phyloP scores from a whole-genome alignment of 23 red algal genomes.

The Porphyridium purpureum region DNA sequence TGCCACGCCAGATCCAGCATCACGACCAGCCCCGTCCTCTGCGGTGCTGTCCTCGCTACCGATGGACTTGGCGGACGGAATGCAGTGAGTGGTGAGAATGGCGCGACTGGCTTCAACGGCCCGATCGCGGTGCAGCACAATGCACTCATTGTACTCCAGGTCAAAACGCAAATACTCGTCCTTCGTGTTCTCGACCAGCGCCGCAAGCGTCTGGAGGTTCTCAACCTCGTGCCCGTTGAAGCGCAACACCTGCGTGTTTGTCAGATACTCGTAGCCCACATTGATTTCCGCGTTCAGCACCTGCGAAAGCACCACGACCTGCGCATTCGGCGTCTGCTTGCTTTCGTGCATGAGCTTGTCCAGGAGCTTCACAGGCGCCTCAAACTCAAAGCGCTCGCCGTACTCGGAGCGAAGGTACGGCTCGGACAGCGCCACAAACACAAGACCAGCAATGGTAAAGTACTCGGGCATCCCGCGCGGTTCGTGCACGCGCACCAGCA shows the following conservation, averaged over 20 bases:
- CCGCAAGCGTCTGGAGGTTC: conserved; percentile 45
- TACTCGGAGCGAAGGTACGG: conserved; percentile 73
- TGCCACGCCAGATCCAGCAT: too few species aligned
- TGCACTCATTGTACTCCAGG: conserved; percentile 52
- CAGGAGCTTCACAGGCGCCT: conserved; percentile 57
- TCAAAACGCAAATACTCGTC: conserved; percentile 53
- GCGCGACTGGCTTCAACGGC: conserved; percentile 20
- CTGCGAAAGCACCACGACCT: conserved; percentile 74
- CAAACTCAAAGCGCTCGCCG: conserved; percentile 40
- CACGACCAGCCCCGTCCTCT: too few species aligned
- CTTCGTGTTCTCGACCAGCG: conserved; percentile 25
- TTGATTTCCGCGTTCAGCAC: conserved; percentile 58
- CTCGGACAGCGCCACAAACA: conserved; percentile 84
- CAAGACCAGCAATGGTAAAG: conserved; percentile 56
- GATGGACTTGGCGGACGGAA: conserved; percentile 48
- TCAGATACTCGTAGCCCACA: conserved; percentile 57
- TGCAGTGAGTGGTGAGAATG: conserved; percentile 61
- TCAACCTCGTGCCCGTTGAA: conserved; percentile 40
- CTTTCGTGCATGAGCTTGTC: conserved; percentile 44
- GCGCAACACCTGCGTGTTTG: conserved; percentile 19
- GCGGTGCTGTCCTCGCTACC: too few species aligned
- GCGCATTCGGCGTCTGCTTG: conserved; percentile 14
- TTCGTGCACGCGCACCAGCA: conserved; percentile 67
- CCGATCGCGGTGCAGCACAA: conserved; percentile 37
- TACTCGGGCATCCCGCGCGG: conserved; percentile 60